These are phyloP conservation scores for Boletus barrowsii DNA, from an alignment of 768 basidiomycete species.

Conservation along the genomic window DNA sequence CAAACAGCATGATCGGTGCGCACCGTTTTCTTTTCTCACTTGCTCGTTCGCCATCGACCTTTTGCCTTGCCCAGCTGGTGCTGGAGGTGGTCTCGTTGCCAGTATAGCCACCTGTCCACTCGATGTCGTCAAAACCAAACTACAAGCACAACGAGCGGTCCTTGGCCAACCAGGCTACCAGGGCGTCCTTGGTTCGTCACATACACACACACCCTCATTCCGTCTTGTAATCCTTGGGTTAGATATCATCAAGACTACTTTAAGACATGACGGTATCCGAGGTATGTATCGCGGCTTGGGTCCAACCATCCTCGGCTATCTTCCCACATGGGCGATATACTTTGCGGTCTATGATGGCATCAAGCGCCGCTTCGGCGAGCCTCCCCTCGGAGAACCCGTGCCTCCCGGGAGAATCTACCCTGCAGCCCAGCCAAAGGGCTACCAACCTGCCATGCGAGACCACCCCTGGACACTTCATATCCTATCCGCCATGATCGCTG, in stretches of 20 bases:
- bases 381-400: constrained; percentile 43
- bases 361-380: constrained; percentile 77
- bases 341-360: constrained; percentile 97
- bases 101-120: constrained; percentile 94
- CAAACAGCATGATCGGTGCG: constrained; percentile 82
- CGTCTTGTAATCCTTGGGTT: constrained; percentile 3
- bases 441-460: constrained; percentile 75
- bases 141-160: constrained; percentile 87
- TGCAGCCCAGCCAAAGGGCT: constrained; percentile 81
- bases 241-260: constrained; percentile 58
- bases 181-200: constrained; percentile 65
- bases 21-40: background rate
- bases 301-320: constrained; percentile 93
- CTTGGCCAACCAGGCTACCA: constrained; percentile 71
- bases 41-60: background rate
- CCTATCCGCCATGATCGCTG: constrained; percentile 92
- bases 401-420: constrained; percentile 60
- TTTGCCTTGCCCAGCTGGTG: constrained; percentile 65
- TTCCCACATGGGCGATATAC: constrained; percentile 99
- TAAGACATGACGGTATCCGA: constrained; percentile 67
- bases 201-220: background rate
- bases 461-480: constrained; percentile 89
- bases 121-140: constrained; percentile 95
- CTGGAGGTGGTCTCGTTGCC: constrained; percentile 90
- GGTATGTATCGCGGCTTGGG: constrained; percentile 97